Conservation (phyloP, 306 rosid species). For the Luffa acutangula region DNA sequence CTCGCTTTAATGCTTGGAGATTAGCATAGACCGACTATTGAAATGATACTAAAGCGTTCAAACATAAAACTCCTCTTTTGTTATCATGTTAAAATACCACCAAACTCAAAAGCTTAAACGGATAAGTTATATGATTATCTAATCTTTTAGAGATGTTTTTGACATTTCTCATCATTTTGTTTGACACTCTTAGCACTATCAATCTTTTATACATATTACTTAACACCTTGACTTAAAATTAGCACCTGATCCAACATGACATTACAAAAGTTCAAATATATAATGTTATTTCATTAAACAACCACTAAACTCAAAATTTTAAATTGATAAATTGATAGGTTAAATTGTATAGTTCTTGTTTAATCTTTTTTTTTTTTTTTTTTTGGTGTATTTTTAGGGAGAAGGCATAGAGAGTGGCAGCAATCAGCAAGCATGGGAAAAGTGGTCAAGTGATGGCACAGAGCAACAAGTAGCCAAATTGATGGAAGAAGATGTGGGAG, state of each 20-base stretch:
- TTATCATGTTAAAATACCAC: too few species aligned
- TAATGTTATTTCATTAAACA: neutral
- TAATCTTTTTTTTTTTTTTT: too few species aligned
- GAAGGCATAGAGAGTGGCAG: conserved; percentile 51
- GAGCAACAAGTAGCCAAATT: conserved; percentile 92
- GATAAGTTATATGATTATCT: neutral
- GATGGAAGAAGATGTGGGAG: conserved; percentile 98
- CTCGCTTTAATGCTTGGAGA: neutral
- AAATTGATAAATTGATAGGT: neutral
- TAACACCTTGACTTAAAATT: too few species aligned
- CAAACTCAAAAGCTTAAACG: too few species aligned
- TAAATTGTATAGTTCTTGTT: too few species aligned
- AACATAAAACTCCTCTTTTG: neutral
- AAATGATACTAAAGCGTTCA: neutral
- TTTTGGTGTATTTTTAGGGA: conserved; percentile 24
- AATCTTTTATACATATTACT: too few species aligned
- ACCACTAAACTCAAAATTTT: neutral
- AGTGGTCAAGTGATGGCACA: conserved; percentile 94
- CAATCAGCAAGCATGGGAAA: conserved; percentile 70
- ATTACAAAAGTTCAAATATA: neutral
- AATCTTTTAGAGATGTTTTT: too few species aligned
- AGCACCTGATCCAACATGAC: too few species aligned
- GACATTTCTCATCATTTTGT: neutral
- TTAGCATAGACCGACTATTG: neutral
- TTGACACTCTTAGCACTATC: neutral